phyloP scores from a whole-genome alignment of 441 rosid species.

The Biscutella laevigata region DNA sequence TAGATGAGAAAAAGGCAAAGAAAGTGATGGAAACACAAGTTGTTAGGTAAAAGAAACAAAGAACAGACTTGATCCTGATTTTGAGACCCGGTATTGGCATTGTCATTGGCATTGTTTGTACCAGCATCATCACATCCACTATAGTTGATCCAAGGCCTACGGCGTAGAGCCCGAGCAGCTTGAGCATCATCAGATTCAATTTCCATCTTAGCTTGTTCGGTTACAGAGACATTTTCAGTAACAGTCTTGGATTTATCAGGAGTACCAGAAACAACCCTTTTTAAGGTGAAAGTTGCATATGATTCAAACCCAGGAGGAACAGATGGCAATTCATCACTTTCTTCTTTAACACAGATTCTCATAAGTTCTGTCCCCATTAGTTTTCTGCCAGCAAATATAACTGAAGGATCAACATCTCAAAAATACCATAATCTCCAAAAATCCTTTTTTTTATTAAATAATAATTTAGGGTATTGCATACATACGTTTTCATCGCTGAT shows the following conservation, averaged over 20 bases:
- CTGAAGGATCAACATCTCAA: no score
- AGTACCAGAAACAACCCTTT: constrained; percentile 23
- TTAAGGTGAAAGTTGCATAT: constrained; percentile 62
- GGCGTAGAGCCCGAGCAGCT: constrained; percentile 45
- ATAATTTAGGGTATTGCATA: no score
- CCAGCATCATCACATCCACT: constrained; percentile 34
- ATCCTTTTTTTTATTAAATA: no score
- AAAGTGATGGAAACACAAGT: constrained; percentile 3
- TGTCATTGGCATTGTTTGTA: constrained; percentile 42
- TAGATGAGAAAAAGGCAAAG: constrained; percentile 11
- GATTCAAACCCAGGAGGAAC: constrained; percentile 97
- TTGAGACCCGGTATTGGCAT: no score
- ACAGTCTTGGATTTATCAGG: constrained; percentile 29
- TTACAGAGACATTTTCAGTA: constrained; percentile 33
- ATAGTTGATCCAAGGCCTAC: constrained; percentile 61
- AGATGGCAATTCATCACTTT: constrained; percentile 74
- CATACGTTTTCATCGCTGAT: background rate
- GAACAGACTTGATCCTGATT: constrained; percentile 53
- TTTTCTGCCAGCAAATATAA: constrained; percentile 26
- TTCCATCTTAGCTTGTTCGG: constrained; percentile 40
- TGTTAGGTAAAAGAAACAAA: constrained; percentile 4
- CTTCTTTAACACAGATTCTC: constrained; percentile 77
- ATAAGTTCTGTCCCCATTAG: constrained; percentile 85
- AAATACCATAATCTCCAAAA: no score
- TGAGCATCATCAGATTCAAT: constrained; percentile 35